A percentile compares a stretch with the other conserved stretches of the same genome.
These are phyloP conservation scores for Orbilia quercus DNA, from an alignment of 2,329 filamentous ascomycete genomes.

Conservation along the genomic window DNA sequence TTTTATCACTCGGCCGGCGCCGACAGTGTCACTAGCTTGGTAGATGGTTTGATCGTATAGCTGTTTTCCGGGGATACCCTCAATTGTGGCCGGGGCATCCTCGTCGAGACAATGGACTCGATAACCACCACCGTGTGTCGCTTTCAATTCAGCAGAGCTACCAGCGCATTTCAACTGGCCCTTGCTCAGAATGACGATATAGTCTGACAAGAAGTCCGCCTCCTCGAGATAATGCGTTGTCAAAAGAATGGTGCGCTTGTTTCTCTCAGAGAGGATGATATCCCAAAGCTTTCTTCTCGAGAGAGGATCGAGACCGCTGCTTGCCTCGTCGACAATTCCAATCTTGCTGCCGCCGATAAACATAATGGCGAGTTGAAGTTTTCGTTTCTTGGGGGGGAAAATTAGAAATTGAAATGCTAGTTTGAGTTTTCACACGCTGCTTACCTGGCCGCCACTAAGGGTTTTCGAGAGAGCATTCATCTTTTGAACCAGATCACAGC, in stretches of 20 bases:
- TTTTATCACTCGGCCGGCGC: slow-evolving; percentile 78
- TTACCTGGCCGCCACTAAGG: slow-evolving; percentile 80
- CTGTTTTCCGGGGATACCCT: slow-evolving; percentile 70
- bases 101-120: slow-evolving; percentile 78
- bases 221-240: slow-evolving; percentile 96
- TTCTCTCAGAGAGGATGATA: slow-evolving; percentile 85
- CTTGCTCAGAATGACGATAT: slow-evolving; percentile 87
- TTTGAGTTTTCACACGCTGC: not conserved
- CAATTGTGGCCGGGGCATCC: slow-evolving; percentile 65
- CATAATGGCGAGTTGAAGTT: slow-evolving; percentile 94
- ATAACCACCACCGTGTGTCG: slow-evolving; percentile 83
- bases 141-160: slow-evolving; percentile 86
- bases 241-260: slow-evolving; percentile 81
- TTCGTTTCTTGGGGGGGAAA: slow-evolving; percentile 72
- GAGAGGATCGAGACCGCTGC: slow-evolving; percentile 85
- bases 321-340: slow-evolving; percentile 92
- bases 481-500: slow-evolving; percentile 81
- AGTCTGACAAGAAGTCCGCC: slow-evolving; percentile 87
- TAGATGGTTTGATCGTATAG: slow-evolving; percentile 80
- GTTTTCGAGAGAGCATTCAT: slow-evolving; percentile 77
- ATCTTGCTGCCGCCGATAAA: slow-evolving; percentile 87
- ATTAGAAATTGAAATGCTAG: not conserved
- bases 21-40: slow-evolving; percentile 74
- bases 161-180: slow-evolving; percentile 83
- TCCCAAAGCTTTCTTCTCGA: slow-evolving; percentile 93